Base-by-base conservation (phyloP, 1,139 yeast genomes). In the Maudiozyma humilis region DNA sequence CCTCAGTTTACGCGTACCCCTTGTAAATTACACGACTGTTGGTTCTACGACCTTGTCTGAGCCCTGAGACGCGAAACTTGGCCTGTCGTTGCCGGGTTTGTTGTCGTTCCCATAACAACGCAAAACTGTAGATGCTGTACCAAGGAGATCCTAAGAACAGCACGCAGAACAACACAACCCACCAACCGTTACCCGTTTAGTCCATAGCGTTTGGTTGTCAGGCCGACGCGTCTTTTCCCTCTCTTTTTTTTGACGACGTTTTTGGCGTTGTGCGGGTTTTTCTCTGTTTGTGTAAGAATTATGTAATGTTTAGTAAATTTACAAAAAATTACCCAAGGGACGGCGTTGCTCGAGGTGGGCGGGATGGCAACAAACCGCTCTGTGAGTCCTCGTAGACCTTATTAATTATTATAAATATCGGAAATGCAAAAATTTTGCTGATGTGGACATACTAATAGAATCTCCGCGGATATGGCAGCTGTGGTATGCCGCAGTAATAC, bases 221-320 rank as follows among this genome's bases (percentile, higher is more conserved):
- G 32, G 39, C 39, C 39, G 39, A 36, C 39, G 39, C 39, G 39
- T 36, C 29, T 14, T 2, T 3, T 15, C 14, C 12, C 2, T 15
- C 13, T 35, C 23, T 20, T 17, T 35, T 35, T 35, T 6, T 23
- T 23, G 6, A 6, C 10, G 6, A 23, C 10, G n/a, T 35, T 35
- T 35, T 35, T 35, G 31, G 38, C 38, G 38, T 35, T 20, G 16
- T 23, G 20, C 18, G 20, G 17, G 20, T 4, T 15, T 32, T 32
- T 32, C 16, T n/a, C 16, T 15, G 16, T 17, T 17, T 3, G 13
- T 2, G 18, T 32, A 10, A 17, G 14, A 35, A 35, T 35, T 36
- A 36, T 23, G 39, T 36, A 36, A 36, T 25, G 27, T 5, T 36
- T 36, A 36, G 32, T 25, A 36, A 36, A 35, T 13, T n/a, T 23